Evolutionary conservation across 805 yeast species (phyloP), one percentile per base, ranked within the genome.

Genomic region (Candida verbasci): DNA sequence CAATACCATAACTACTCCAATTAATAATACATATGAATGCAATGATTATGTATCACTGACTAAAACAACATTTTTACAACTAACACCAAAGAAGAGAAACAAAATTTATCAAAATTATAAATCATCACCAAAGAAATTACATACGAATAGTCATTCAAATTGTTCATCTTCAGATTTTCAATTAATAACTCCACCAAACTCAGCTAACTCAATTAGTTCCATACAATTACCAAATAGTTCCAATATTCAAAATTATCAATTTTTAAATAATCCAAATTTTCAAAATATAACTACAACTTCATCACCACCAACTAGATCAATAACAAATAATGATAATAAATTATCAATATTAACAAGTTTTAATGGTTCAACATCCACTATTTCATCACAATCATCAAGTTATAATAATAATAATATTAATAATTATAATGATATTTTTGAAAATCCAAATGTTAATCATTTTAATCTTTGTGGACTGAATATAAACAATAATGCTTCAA

Each of bases 401-500:
- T n/a, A n/a, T n/a, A n/a, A n/a, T n/a, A n/a, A n/a, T n/a, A n/a
- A n/a, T n/a, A n/a, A n/a, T n/a, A n/a, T n/a, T 25, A 24, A 24
- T 5, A 16, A 26, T 12, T 7, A 26, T 26, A 26, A 26, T 16
- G 29, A 26, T 26, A 8, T 26, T 10, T 26, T 26, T 15, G 29
- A 26, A 15, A n/a, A 7, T 6, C 7, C 17, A n/a, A n/a, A n/a
- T 26, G 28, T 7, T 24, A 10, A 16, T 26, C 9, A 14, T 12
- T 26, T 7, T 5, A 24, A 24, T 24, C 9, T n/a, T n/a, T n/a
- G 24, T 10, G 24, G 7, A 7, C 3, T 17, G 10, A 10, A 29
- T 29, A 20, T 18, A 18, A 31, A 15, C n/a, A 24, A 35, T 24
- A 15, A 29, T 16, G 16, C n/a, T 9, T 42, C 50, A 6, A 61